These are phyloP conservation scores for Rhytidhysteron rufulum DNA, from an alignment of 2,329 filamentous ascomycete genomes.

Conservation along the genomic window DNA sequence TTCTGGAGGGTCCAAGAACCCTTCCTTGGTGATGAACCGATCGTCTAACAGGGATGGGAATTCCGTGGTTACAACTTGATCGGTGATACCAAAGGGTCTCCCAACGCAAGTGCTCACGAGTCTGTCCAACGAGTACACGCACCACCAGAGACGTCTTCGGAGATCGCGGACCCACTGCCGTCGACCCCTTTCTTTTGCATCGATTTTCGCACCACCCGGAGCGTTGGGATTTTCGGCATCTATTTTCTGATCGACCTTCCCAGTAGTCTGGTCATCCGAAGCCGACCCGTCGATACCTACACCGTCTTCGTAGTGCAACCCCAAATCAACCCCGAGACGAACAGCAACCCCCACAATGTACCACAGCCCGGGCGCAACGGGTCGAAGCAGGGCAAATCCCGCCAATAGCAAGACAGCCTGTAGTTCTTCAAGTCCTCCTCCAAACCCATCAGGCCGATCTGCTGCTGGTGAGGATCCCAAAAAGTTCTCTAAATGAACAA, in stretches of 20 bases:
- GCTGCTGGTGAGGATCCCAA: conserved; percentile 61
- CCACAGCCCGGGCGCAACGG: conserved; percentile 91
- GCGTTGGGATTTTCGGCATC: conserved; percentile 29
- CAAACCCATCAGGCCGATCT: conserved; percentile 60
- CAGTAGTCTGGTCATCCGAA: conserved; percentile 24
- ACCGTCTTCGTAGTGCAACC: conserved; percentile 88
- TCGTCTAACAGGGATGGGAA: conserved; percentile 89
- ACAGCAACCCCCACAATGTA: conserved; percentile 95
- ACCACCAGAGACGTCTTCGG: conserved; percentile 89
- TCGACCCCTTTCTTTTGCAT: conserved; percentile 59
- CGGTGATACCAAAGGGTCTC: conserved; percentile 89
- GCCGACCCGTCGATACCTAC: conserved; percentile 55
- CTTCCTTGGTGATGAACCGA: conserved; percentile 75
- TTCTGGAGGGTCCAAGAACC: conserved; percentile 61
- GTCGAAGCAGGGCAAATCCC: conserved; percentile 84
- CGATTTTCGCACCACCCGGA: conserved; percentile 32
- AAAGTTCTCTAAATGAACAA: conserved; percentile 85
- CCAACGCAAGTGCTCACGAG: conserved; percentile 93
- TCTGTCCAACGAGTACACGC: conserved; percentile 91
- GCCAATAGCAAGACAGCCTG: conserved; percentile 90
- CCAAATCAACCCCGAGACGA: conserved; percentile 83
- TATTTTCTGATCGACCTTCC: conserved; percentile 20
- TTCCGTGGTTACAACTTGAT: conserved; percentile 92
- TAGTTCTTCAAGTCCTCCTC: conserved; percentile 86
- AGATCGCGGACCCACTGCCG: conserved; percentile 84